Conservation (phyloP, 2,329 filamentous ascomycete species). For the Exophiala bonariae region DNA sequence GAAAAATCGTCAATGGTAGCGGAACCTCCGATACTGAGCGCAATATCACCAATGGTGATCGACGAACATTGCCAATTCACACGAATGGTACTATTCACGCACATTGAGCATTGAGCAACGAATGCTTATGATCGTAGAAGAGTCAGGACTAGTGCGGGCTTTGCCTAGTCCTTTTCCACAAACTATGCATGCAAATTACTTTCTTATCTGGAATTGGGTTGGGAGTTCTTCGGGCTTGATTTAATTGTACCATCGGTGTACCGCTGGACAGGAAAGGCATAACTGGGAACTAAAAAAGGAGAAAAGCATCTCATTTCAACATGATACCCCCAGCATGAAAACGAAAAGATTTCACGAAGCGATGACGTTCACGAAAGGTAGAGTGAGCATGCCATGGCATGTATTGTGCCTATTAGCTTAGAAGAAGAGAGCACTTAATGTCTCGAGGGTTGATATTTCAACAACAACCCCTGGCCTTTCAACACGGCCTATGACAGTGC, state of each 20-base stretch:
- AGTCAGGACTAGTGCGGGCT: neutral
- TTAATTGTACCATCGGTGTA: no score
- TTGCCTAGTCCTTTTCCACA: neutral
- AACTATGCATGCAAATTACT: no score
- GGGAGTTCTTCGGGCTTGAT: no score
- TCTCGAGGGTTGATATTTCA: no score
- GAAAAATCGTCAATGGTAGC: slow-evolving; percentile 19
- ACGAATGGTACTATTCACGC: slow-evolving; percentile 8
- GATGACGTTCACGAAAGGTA: slow-evolving; percentile 1
- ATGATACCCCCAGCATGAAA: slow-evolving; percentile 21
- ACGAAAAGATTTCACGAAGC: slow-evolving; percentile 15
- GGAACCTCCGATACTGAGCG: slow-evolving; percentile 11
- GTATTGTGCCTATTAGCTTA: neutral
- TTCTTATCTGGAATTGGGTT: no score
- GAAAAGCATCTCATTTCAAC: slow-evolving; percentile 24
- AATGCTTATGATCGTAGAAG: neutral
- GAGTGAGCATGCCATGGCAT: neutral
- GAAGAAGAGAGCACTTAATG: no score
- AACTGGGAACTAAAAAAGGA: slow-evolving; percentile 1
- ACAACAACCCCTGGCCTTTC: no score
- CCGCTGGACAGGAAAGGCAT: neutral
- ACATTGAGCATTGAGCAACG: slow-evolving; percentile 9
- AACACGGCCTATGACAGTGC: no score
- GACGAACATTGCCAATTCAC: slow-evolving; percentile 14
- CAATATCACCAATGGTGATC: slow-evolving; percentile 14